phyloP scores from a whole-genome alignment of 2,329 filamentous ascomycete genomes.

The Colletotrichum sp. region DNA sequence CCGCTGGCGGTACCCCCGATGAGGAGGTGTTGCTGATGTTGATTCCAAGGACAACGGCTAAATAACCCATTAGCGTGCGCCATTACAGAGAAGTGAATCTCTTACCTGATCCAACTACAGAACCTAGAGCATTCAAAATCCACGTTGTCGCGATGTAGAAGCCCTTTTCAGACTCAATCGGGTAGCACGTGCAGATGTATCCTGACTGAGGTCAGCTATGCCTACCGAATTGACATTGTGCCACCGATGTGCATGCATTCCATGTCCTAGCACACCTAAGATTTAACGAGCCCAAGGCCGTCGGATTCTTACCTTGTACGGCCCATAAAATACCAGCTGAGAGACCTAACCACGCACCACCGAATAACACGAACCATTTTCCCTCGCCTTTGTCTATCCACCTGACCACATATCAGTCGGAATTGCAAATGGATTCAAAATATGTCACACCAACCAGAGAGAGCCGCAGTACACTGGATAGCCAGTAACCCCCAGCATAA shows the following conservation, averaged over 20 bases:
- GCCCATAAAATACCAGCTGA: background rate
- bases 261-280: background rate
- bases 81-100: background rate
- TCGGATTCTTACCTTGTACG: background rate
- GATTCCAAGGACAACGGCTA: background rate
- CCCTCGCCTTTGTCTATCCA: background rate
- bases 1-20: background rate
- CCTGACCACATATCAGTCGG: background rate
- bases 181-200: background rate
- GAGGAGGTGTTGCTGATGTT: background rate
- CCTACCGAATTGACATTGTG: background rate
- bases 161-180: background rate
- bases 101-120: background rate
- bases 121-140: background rate
- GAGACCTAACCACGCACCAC: background rate
- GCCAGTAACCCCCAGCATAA: background rate
- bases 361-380: background rate
- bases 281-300: background rate
- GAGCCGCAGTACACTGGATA: background rate
- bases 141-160: background rate
- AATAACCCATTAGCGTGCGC: too few relatives aligned
- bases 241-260: background rate
- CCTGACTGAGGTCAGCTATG: background rate
- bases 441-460: background rate
- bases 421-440: accelerated